Conservation (phyloP, 495 filamentous ascomycete genomes). For the Durotheca rogersii region DNA sequence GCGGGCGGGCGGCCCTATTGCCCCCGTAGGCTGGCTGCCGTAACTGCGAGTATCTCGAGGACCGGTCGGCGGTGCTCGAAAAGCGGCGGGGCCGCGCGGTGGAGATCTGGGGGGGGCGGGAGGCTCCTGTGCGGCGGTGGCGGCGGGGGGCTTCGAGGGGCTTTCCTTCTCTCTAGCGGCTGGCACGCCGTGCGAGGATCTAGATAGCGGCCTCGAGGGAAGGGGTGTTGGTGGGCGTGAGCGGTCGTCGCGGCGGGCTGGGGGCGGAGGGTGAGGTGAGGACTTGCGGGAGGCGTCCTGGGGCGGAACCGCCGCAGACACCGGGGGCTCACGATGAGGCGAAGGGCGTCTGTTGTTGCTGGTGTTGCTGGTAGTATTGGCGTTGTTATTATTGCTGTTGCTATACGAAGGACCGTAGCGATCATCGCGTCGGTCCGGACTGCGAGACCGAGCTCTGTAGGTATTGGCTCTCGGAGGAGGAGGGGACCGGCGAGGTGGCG, state of each 20-base stretch:
- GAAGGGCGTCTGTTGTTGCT: constrained; percentile 47
- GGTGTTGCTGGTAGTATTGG: no score
- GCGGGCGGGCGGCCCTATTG: constrained; percentile 36
- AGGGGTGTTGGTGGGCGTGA: constrained; percentile 43
- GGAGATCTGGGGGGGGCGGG: constrained; percentile 39
- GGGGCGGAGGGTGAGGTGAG: constrained; percentile 45
- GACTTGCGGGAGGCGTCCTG: constrained; percentile 46
- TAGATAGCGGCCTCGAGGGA: constrained; percentile 35
- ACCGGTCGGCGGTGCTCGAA: constrained; percentile 49
- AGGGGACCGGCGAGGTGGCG: constrained; percentile 42
- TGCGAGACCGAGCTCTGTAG: constrained; percentile 47
- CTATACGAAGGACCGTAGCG: constrained; percentile 38
- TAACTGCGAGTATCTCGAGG: constrained; percentile 44
- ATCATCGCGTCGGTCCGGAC: constrained; percentile 48
- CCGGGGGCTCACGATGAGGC: constrained; percentile 43
- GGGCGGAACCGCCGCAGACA: constrained; percentile 46
- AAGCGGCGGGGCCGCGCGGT: constrained; percentile 49
- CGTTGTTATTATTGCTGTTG: no score
- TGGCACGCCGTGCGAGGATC: constrained; percentile 28
- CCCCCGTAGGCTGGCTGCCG: constrained; percentile 34
- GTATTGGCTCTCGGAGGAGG: constrained; percentile 38
- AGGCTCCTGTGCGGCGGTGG: constrained; percentile 31
- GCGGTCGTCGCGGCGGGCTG: constrained; percentile 43
- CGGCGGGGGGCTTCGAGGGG: constrained; percentile 23
- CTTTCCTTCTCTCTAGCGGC: constrained; percentile 36